A percentile compares a stretch with the other conserved stretches of the same genome.
Conservation (phyloP, 2,329 filamentous ascomycete genomes). For the Cytospora schulzeri region DNA sequence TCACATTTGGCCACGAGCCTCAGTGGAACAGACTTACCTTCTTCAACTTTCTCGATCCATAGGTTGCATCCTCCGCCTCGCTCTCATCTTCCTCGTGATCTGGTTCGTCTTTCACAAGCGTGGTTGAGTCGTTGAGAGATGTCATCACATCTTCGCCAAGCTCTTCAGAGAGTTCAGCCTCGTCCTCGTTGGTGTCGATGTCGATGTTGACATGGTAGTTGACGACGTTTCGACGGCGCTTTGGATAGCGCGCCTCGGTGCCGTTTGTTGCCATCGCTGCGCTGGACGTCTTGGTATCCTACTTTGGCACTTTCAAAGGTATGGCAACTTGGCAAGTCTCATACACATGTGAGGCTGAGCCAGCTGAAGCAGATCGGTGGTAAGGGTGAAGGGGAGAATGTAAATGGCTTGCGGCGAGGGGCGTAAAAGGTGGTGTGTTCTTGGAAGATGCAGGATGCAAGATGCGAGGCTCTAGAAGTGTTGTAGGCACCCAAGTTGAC, state of each 20-base stretch:
- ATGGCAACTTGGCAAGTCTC: neutral
- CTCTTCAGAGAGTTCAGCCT: neutral
- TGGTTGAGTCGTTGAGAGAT: neutral
- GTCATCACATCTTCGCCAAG: neutral
- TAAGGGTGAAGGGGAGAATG: too few species aligned
- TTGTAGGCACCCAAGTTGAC: neutral
- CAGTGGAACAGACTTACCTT: neutral
- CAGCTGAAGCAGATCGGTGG: neutral
- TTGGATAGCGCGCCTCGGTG: neutral
- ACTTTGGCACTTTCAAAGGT: neutral
- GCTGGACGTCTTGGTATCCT: neutral
- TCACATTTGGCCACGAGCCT: neutral
- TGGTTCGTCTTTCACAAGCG: neutral
- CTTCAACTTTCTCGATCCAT: constrained; percentile 5
- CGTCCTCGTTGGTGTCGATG: neutral
- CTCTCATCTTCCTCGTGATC: neutral
- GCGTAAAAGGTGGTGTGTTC: neutral
- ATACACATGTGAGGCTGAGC: neutral
- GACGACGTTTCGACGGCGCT: neutral
- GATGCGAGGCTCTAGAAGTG: neutral
- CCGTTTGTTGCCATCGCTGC: neutral
- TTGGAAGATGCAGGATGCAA: neutral
- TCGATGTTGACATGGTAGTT: constrained; percentile 1
- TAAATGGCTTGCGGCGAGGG: neutral
- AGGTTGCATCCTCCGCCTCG: constrained; percentile 14